Base-by-base conservation (phyloP, 2,329 filamentous ascomycete genomes). In the Exophiala mesophila region DNA sequence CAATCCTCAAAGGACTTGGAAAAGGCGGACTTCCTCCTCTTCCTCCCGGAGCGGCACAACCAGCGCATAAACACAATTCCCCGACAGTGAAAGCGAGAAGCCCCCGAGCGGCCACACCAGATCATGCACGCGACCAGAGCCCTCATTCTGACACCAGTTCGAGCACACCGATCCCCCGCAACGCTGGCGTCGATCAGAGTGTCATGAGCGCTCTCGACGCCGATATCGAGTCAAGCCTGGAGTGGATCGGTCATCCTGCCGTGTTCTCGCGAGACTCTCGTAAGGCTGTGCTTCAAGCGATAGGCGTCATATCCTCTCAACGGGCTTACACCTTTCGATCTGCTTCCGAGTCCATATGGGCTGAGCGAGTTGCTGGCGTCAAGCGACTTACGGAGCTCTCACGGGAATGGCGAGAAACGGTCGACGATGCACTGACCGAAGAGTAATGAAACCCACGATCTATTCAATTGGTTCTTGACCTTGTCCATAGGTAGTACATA, bases 211-310 rank as follows among this genome's bases (percentile, higher is more conserved):
- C 92, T 2, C 78, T 98, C 13, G 92, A 98, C 62, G 79, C 85
- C 1, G 92, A 98, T 63, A 77, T 98, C 23, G 88, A 95, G 62
- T 79, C 85, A 23, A 87, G 85, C 37, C 71, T 98, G 12, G 92
- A 98, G 66, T 98, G 92, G 92, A 97, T 98, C 64, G 88, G 85
- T 60, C 92, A 98, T 59, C 92, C 92, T 1, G 89, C 89, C 2
- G 87, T 97, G 2, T 98, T 98, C 61, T 83, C 85, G 6, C 81
- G 92, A 26, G 92, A 98, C 62, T 92, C 86, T 44, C 82, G 92
- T 57, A 98, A 98, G 70, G 88, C 90, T 3, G 89, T 98, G 2
- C 73, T 98, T 17, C 92, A 98, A 64, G 88, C 89, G 12, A 97
- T 98, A 54, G 90, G 92, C 5, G 89, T 97, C 49, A 96, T 98